These are phyloP conservation scores for Hansenula sp. DNA, from an alignment of 1,139 yeast genomes.

Conservation along the genomic window DNA sequence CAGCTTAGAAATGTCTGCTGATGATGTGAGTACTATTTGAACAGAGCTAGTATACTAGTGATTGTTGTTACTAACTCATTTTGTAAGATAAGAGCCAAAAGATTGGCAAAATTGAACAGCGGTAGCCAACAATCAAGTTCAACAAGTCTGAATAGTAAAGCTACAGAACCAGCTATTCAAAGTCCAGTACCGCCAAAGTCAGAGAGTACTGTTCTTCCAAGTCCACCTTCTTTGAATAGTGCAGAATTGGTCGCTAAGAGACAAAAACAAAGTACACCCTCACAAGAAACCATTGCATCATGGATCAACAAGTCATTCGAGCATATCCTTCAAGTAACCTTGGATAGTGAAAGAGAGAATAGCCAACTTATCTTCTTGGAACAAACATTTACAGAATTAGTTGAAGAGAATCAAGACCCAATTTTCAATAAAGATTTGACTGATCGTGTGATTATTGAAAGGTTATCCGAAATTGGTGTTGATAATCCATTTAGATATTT, in stretches of 20 bases:
- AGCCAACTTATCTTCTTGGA: slow-evolving; percentile 28
- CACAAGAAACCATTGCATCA: slow-evolving; percentile 13
- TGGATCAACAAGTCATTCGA: slow-evolving; percentile 34
- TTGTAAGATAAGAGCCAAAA: slow-evolving; percentile 42
- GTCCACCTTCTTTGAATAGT: neutral
- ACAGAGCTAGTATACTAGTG: neutral
- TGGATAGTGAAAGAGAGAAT: slow-evolving; percentile 19
- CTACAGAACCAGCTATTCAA: too few relatives aligned
- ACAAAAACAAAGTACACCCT: neutral
- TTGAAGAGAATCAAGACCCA: slow-evolving; percentile 25
- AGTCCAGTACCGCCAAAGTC: neutral
- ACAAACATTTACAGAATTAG: slow-evolving; percentile 35
- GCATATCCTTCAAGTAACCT: slow-evolving; percentile 37
- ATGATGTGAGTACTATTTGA: neutral
- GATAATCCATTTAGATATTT: slow-evolving; percentile 45
- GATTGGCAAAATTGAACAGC: slow-evolving; percentile 18
- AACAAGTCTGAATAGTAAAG: neutral
- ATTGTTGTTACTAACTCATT: neutral
- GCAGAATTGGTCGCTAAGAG: neutral
- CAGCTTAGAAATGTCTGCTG: slow-evolving; percentile 1
- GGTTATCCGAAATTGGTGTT: slow-evolving; percentile 48
- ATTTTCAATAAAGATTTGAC: slow-evolving; percentile 24
- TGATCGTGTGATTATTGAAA: slow-evolving; percentile 51
- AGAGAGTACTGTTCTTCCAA: neutral
- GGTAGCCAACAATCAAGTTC: slow-evolving; percentile 1